These are phyloP conservation scores for Penicillium paradoxum DNA, from an alignment of 495 filamentous ascomycete genomes.

Conservation along the genomic window DNA sequence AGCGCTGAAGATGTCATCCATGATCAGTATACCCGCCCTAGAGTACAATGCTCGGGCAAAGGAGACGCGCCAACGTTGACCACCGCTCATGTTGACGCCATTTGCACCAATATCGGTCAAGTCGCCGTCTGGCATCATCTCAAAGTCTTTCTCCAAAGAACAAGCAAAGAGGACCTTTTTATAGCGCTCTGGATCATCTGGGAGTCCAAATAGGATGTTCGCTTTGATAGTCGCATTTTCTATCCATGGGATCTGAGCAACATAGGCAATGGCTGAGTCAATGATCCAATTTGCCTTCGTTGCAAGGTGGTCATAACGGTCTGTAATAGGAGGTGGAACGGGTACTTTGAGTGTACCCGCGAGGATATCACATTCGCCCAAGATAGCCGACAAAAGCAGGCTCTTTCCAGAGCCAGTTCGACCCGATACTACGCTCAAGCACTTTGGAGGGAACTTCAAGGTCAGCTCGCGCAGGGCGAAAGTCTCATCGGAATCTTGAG, in stretches of 20 bases:
- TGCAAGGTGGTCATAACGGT: slow-evolving; percentile 22
- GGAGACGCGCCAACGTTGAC: slow-evolving; percentile 76
- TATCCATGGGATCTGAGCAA: slow-evolving; percentile 82
- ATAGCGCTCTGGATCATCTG: slow-evolving; percentile 61
- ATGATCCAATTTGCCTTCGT: slow-evolving; percentile 38
- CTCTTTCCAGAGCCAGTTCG: slow-evolving; percentile 61
- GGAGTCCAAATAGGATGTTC: slow-evolving; percentile 70
- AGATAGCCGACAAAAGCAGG: slow-evolving; percentile 54
- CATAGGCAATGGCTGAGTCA: slow-evolving; percentile 64
- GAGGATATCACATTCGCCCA: slow-evolving; percentile 55
- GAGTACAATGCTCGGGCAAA: slow-evolving; percentile 78
- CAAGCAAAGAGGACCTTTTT: slow-evolving; percentile 61
- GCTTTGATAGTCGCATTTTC: slow-evolving; percentile 74
- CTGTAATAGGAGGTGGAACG: slow-evolving; percentile 15
- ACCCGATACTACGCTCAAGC: slow-evolving; percentile 61
- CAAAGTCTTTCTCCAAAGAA: slow-evolving; percentile 66
- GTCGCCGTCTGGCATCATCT: slow-evolving; percentile 69
- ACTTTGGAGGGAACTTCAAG: slow-evolving; percentile 58
- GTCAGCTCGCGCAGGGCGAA: slow-evolving; percentile 57
- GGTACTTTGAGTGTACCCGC: slow-evolving; percentile 47
- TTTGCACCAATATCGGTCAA: slow-evolving; percentile 76
- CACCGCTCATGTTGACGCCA: slow-evolving; percentile 79
- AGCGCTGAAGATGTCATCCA: slow-evolving; percentile 81
- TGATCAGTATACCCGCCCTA: slow-evolving; percentile 68
- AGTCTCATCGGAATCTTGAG: slow-evolving; percentile 46